phyloP scores from a whole-genome alignment of 2,329 filamentous ascomycete genomes.

The Cladosporium phlei region DNA sequence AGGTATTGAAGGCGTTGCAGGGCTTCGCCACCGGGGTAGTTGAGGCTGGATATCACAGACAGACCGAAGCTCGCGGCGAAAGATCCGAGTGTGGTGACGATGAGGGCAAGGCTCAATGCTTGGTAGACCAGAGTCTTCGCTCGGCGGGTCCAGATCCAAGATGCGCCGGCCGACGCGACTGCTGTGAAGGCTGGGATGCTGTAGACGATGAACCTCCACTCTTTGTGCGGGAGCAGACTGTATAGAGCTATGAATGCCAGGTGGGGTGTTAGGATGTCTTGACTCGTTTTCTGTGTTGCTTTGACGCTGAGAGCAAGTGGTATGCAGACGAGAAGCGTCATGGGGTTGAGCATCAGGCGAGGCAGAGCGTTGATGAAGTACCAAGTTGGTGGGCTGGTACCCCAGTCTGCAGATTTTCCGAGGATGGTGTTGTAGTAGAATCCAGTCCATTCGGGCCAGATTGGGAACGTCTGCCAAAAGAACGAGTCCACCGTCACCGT shows the following conservation, averaged over 20 bases:
- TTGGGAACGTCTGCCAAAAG: constrained; percentile 73
- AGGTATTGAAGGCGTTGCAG: constrained; percentile 46
- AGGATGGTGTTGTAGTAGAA: constrained; percentile 90
- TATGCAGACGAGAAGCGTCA: constrained; percentile 52
- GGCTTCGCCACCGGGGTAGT: constrained; percentile 88
- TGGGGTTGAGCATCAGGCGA: constrained; percentile 75
- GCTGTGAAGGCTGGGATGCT: constrained; percentile 75
- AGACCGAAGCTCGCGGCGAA: constrained; percentile 60
- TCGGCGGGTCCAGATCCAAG: constrained; percentile 58
- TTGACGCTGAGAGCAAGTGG: constrained; percentile 49
- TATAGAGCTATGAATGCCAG: constrained; percentile 73
- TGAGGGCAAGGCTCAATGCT: constrained; percentile 51
- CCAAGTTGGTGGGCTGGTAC: constrained; percentile 76
- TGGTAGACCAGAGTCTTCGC: constrained; percentile 56
- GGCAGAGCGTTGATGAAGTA: constrained; percentile 82
- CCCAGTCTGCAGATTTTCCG: constrained; percentile 82
- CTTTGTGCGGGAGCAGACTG: constrained; percentile 89
- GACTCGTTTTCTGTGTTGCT: constrained; percentile 34
- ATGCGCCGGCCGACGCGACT: constrained; percentile 67
- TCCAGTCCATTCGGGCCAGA: constrained; percentile 87
- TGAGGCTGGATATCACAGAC: constrained; percentile 76
- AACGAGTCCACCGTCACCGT: constrained; percentile 81
- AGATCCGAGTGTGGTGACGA: constrained; percentile 56
- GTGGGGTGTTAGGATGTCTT: constrained; percentile 60
- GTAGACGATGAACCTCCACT: constrained; percentile 93